Conservation (phyloP, 23 red algal genomes). For the Gracilariopsis chorda region DNA sequence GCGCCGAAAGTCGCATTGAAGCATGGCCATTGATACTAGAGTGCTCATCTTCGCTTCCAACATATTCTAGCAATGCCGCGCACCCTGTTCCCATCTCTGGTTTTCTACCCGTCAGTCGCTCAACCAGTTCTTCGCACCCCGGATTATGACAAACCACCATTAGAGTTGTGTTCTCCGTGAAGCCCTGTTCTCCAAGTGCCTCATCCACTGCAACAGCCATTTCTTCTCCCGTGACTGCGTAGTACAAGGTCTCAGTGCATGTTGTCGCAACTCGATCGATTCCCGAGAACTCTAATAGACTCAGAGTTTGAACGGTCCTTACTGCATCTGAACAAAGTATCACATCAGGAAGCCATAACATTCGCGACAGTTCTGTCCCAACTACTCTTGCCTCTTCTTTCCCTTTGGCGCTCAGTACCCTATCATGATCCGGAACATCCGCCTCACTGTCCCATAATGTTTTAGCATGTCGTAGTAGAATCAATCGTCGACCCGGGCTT, state of each 20-base stretch:
- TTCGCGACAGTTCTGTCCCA: slow-evolving; percentile 8
- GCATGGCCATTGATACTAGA: neutral
- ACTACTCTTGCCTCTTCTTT: slow-evolving; percentile 48
- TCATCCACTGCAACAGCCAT: slow-evolving; percentile 64
- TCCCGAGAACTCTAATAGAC: slow-evolving; percentile 30
- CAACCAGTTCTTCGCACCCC: slow-evolving; percentile 60
- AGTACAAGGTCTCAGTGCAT: slow-evolving; percentile 48
- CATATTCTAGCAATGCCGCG: slow-evolving; percentile 45
- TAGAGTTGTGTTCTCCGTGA: slow-evolving; percentile 13
- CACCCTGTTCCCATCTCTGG: slow-evolving; percentile 60
- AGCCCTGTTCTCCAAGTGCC: slow-evolving; percentile 3
- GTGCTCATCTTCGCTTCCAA: neutral
- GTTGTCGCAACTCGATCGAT: slow-evolving; percentile 6
- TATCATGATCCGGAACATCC: slow-evolving; percentile 41
- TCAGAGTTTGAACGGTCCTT: slow-evolving; percentile 57
- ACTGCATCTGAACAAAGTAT: slow-evolving; percentile 55
- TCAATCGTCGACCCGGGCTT: neutral
- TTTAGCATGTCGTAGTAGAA: slow-evolving; percentile 58
- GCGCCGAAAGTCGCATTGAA: neutral
- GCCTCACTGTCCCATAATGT: slow-evolving; percentile 34
- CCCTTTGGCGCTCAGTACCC: slow-evolving; percentile 33
- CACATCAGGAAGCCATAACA: slow-evolving; percentile 30
- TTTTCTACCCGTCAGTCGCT: slow-evolving; percentile 37
- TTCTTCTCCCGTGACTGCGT: slow-evolving; percentile 60
- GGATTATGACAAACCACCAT: slow-evolving; percentile 67